These are phyloP conservation scores for Arabis hirsuta DNA, from an alignment of 345 rosid species.

Conservation along the genomic window DNA sequence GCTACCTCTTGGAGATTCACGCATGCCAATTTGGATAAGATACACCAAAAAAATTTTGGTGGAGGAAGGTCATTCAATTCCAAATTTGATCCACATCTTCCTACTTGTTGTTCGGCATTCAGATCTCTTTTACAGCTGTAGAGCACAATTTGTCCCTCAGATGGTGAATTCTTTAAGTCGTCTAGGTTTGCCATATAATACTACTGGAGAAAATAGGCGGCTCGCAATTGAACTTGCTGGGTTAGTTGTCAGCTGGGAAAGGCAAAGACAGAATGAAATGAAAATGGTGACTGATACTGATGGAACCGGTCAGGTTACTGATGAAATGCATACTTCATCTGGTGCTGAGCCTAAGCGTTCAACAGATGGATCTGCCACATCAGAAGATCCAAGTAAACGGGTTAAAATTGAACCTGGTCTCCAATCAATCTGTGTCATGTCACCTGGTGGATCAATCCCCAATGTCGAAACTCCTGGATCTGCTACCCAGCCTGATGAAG, in stretches of 20 bases:
- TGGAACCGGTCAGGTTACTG: constrained; percentile 58
- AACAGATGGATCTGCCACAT: constrained; percentile 71
- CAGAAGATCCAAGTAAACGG: constrained; percentile 86
- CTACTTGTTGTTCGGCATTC: constrained; percentile 98
- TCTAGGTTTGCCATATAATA: constrained; percentile 93
- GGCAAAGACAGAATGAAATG: constrained; percentile 93
- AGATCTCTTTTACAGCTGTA: constrained; percentile 93
- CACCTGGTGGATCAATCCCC: constrained; percentile 92
- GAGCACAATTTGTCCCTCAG: constrained; percentile 99
- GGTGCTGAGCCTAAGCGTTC: constrained; percentile 75
- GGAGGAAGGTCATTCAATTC: constrained; percentile 97
- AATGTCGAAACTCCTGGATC: constrained; percentile 96
- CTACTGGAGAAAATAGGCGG: constrained; percentile 92
- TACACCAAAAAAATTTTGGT: constrained; percentile 96
- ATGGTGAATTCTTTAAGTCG: constrained; percentile 99
- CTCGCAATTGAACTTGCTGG: constrained; percentile 99
- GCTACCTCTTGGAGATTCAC: constrained; percentile 94
- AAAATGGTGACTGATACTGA: constrained; percentile 72
- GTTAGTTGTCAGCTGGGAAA: constrained; percentile 98
- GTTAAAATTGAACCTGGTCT: constrained; percentile 97
- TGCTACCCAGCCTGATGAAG: constrained; percentile 96
- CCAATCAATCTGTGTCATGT: constrained; percentile 89
- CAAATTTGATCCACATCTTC: constrained; percentile 97
- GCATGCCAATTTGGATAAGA: constrained; percentile 99
- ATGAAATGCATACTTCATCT: constrained; percentile 59